Conservation (phyloP, 1,139 yeast genomes). For the Casaregolazyma suthepensis region DNA sequence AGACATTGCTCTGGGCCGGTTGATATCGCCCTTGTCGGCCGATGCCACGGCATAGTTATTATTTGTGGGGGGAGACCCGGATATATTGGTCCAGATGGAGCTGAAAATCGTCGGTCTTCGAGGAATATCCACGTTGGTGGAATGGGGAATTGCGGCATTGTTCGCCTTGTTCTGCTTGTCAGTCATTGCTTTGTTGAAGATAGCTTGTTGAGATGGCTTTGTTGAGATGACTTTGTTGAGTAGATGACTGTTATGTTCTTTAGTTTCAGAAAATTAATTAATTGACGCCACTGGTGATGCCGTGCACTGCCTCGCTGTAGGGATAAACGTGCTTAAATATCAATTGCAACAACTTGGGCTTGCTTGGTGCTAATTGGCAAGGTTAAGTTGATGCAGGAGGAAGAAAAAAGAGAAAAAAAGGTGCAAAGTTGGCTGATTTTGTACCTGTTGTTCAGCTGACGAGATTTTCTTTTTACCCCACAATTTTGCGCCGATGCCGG, state of each 20-base stretch:
- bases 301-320: neutral
- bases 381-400: neutral
- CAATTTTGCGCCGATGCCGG: neutral
- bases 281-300: neutral
- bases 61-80: constrained; percentile 5
- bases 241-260: too few species aligned
- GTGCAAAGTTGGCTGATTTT: neutral
- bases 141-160: neutral
- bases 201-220: neutral
- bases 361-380: neutral
- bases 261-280: neutral
- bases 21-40: neutral
- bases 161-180: constrained; percentile 1
- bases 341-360: neutral
- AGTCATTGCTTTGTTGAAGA: neutral
- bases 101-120: constrained; percentile 3
- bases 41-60: constrained; percentile 6
- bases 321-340: neutral
- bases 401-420: neutral
- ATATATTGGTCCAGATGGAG: constrained; percentile 3
- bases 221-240: neutral
- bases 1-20: constrained; percentile 16
- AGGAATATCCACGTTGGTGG: constrained; percentile 6
- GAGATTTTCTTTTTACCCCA: neutral
- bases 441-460: neutral